Base-by-base conservation (phyloP, 768 basidiomycete species). In the Termitomyces sp. region DNA sequence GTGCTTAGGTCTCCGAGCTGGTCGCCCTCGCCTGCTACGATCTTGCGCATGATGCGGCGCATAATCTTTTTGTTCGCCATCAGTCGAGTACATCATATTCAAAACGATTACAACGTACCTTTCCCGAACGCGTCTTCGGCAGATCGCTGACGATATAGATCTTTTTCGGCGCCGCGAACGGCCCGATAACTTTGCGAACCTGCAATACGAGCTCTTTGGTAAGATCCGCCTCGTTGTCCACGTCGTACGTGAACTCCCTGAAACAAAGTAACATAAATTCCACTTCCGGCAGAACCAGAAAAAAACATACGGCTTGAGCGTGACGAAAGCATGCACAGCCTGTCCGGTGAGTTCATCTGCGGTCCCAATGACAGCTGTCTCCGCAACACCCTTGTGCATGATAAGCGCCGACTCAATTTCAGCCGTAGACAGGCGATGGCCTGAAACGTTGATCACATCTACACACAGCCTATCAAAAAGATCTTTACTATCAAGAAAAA, bases 361-460 rank as follows among this genome's bases (percentile, higher is more conserved):
- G 14, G 85, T 85, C 32, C 91, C 94, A 59, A 94, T 91, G 40
- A 94, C 93, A 68, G 95, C 95, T 8, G 96, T 94, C 79, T 98
- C 96, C 6, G 96, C 94, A 32, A 98, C 94, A 57, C 96, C 96
- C 66, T 85, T 84, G 79, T 98, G 95, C 67, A 92, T 74, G 72
- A 99, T 97, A 46, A 99, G 80, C 7, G 96, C 95, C 3, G 92
- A 94, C 76, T 99, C 96, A 59, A 99, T 97, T 75, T 98, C 96
- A 55, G 96, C 96, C 4, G 96, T 99, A 44, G 93, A 95, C 54
- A 99, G 77, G 65, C 96, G 88, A 72, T 99, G 96, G 1, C 96
- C 96, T 43, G 96, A 95, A 33, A 98, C 95, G 73, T 98, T 98
- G 82, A 97, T 97, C 58, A 97, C 94, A 75, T 96, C 90, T 91